Evolutionary conservation across 345 rosid species (phyloP), one percentile per base, ranked within the genome.

Genomic region (Brassica nigra): DNA sequence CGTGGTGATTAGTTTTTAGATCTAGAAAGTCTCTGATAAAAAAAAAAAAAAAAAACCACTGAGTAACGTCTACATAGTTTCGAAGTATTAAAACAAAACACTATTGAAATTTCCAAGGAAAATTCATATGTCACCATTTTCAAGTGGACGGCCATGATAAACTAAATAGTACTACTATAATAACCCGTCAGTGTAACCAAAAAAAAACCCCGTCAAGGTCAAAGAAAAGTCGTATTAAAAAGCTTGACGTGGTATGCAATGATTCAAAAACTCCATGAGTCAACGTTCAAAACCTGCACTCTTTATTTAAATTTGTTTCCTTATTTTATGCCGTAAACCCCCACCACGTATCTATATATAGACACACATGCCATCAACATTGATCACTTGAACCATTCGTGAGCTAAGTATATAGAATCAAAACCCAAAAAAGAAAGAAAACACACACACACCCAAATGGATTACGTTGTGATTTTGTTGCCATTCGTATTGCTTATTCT

Each of bases 231-330:
- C 54, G n/a, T 20, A 33, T 0, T 3, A 47, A 47, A 42, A 47
- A 52, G 18, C 57, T 52, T n/a, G 57, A 52, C 57, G 8, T n/a
- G 18, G 57, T n/a, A 52, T 52, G 57, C 57, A 52, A 52, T 52
- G 20, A n/a, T 52, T n/a, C 16, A 29, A 30, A n/a, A 61, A 68
- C 15, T 6, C 2, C n/a, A 52, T 63, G 73, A 73, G 75, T 78
- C 73, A 65, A 65, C 33, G 68, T 78, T 71, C 77, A 71, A 71
- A 54, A 15, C 7, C 57, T 55, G 55, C 18, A 55, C 62, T 39
- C 61, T 37, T 20, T 71, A 66, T 55, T 78, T 29, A 20, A 62
- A 18, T 12, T 4, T 6, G 6, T 10, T 39, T 5, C 4, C 1
- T 31, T 16, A 30, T 0, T 57, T 37, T 12, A 2, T 27, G 36